A percentile compares a stretch with the other conserved stretches of the same genome.
phyloP scores from a whole-genome alignment of 2,329 filamentous ascomycete genomes.

The Cladosporium sp. region DNA sequence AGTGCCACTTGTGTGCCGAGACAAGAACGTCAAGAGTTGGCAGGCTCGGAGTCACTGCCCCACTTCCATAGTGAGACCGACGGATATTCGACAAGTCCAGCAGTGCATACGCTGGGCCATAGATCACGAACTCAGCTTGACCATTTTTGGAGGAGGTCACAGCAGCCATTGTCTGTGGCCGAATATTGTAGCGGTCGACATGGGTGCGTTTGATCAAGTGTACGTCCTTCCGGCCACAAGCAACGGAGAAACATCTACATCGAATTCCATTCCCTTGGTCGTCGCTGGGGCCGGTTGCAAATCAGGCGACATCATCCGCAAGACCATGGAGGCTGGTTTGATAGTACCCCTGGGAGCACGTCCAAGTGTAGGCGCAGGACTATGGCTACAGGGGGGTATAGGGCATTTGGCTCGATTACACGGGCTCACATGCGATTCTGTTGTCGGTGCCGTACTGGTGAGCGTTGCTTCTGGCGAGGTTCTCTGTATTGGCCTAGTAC shows the following conservation, averaged over 20 bases:
- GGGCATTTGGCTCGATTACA: constrained; percentile 53
- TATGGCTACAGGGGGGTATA: constrained; percentile 63
- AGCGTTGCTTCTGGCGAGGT: constrained; percentile 45
- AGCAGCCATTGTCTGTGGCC: constrained; percentile 54
- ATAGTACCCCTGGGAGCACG: constrained; percentile 57
- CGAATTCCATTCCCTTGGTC: constrained; percentile 33
- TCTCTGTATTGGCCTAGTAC: constrained; percentile 51
- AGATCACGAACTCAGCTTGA: constrained; percentile 41
- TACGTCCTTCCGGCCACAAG: constrained; percentile 33
- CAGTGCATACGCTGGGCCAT: constrained; percentile 54
- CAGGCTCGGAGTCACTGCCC: constrained; percentile 46
- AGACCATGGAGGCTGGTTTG: constrained; percentile 44
- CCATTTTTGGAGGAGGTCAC: constrained; percentile 55
- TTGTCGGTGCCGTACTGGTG: constrained; percentile 57
- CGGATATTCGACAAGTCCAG: constrained; percentile 46
- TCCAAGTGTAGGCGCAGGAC: constrained; percentile 58
- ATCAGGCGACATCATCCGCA: constrained; percentile 49
- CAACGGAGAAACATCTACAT: background rate
- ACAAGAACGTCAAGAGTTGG: constrained; percentile 45
- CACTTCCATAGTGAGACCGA: constrained; percentile 45
- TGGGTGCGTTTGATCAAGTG: constrained; percentile 52
- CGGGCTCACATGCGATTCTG: constrained; percentile 56
- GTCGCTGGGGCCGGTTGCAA: constrained; percentile 54
- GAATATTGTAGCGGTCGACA: constrained; percentile 53
- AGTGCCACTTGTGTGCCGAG: constrained; percentile 34